Percentiles rank a stretch among this genome's conserved stretches.
Evolutionary conservation across 345 rosid species (phyloP).

Genomic region (Boechera stricta): DNA sequence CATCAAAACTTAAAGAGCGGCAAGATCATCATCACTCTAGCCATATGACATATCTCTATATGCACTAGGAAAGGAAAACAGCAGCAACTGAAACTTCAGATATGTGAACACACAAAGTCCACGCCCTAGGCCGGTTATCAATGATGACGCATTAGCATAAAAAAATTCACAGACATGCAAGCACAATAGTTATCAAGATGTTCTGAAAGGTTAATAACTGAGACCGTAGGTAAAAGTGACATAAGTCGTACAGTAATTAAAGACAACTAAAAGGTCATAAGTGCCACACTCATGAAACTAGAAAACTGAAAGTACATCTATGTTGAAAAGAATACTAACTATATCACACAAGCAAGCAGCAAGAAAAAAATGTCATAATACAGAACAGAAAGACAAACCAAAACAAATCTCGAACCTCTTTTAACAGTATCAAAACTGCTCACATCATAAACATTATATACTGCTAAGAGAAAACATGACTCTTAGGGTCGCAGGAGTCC

Average conservation of each 20-base stretch:
- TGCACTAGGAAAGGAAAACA: not conserved
- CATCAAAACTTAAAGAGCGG: not conserved
- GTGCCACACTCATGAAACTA: not conserved
- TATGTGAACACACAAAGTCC: not conserved
- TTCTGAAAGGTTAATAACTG: not conserved
- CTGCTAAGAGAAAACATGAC: conserved; percentile 5
- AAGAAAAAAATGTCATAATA: not conserved
- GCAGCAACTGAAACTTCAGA: not conserved
- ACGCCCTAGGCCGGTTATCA: not conserved
- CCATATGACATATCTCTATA: not conserved
- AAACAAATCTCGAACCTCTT: not conserved
- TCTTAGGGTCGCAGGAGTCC: conserved; percentile 17
- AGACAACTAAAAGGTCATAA: not conserved
- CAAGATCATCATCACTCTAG: not conserved
- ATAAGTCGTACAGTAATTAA: not conserved
- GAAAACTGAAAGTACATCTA: not conserved
- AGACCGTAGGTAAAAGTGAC: not conserved
- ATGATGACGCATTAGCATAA: not conserved
- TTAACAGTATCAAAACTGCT: not conserved
- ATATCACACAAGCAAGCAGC: not conserved
- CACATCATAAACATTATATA: not conserved
- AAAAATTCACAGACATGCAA: not conserved
- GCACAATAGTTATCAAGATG: not conserved
- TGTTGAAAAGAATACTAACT: not conserved
- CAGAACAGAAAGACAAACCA: not conserved